Base-by-base conservation (phyloP, 2,329 filamentous ascomycete genomes). In the Fusarium acutatum region DNA sequence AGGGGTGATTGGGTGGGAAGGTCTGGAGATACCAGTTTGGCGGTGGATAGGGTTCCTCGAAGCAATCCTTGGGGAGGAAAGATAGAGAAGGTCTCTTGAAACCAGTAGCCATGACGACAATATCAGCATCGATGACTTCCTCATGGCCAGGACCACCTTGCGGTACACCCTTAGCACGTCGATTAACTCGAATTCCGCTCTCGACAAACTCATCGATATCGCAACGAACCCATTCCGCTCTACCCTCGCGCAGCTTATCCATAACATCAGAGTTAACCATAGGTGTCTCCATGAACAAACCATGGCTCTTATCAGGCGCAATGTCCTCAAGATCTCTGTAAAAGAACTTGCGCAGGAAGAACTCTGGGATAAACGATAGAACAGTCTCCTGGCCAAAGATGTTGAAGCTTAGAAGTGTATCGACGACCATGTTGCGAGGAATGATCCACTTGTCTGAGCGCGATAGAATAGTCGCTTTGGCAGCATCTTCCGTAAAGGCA, bases 1-100 rank as follows among this genome's bases (percentile, higher is more conserved):
- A 91, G 1, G 92, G 89, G 73, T 95, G 92, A 7, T 85, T 81
- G 0, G 94, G 93, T 9, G 94, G 94, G 82, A 97, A 97, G 1
- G 93, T 93, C 81, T 97, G 94, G 0, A 97, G 87, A 75, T 96
- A 97, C 94, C 94, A 97, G 80, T 94, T 95, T 1, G 94, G 94
- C 3, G 94, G 93, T 2, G 86, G 84, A 75, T 96, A 97, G 0
- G 92, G 91, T 70, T 93, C 88, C 15, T 88, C 79, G 79, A 96
- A 96, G 77, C 89, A 91, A 59, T 94, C 89, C 0, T 90, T 83
- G 0, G 94, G 94, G 0, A 97, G 85, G 81, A 97, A 96, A 17
- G 85, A 85, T 2, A 97, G 86, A 7, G 88, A 89, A 0, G 94
- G 94, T 0, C 94, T 88, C 76, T 93, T 88, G 83, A 90, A 97